These are phyloP conservation scores for Pseudogymnoascus destructans DNA, from an alignment of 2,329 filamentous ascomycete species.

Conservation along the genomic window DNA sequence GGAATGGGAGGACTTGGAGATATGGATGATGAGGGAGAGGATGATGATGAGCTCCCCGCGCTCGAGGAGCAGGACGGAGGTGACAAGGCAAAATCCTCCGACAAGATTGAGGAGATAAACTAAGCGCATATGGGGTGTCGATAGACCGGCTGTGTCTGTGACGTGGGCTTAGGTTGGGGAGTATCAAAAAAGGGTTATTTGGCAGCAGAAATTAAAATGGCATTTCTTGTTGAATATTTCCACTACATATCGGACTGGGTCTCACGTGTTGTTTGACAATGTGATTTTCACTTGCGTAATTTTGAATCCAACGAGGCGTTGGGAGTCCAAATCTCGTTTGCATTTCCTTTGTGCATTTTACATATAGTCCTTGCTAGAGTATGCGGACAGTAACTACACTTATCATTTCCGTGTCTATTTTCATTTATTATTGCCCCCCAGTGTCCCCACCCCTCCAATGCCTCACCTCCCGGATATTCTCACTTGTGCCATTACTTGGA, in stretches of 20 bases:
- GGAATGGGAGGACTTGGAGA: conserved; percentile 28
- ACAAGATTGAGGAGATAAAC: conserved; percentile 28
- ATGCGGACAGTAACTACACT: not conserved
- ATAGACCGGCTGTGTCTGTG: conserved; percentile 2
- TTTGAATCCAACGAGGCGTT: not conserved
- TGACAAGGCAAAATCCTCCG: conserved; percentile 33
- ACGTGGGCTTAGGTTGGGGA: not conserved
- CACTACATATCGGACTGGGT: not conserved
- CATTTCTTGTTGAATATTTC: conserved; percentile 7
- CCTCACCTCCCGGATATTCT: not conserved
- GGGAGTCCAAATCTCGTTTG: not conserved
- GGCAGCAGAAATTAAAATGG: not conserved
- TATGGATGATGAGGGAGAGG: conserved; percentile 32
- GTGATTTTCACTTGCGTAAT: not conserved
- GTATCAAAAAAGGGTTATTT: not conserved
- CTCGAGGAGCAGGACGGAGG: conserved; percentile 49
- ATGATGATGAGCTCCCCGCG: conserved; percentile 75
- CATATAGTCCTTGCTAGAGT: not conserved
- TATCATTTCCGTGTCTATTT: not conserved
- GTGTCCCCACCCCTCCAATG: not conserved
- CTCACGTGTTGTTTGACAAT: not conserved
- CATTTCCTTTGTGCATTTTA: not conserved
- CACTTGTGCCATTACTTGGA: not conserved
- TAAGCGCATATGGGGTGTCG: conserved; percentile 14
- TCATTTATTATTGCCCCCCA: not conserved